Conservation (phyloP, 23 red algal genomes). For the Gracilaria domingensis region DNA sequence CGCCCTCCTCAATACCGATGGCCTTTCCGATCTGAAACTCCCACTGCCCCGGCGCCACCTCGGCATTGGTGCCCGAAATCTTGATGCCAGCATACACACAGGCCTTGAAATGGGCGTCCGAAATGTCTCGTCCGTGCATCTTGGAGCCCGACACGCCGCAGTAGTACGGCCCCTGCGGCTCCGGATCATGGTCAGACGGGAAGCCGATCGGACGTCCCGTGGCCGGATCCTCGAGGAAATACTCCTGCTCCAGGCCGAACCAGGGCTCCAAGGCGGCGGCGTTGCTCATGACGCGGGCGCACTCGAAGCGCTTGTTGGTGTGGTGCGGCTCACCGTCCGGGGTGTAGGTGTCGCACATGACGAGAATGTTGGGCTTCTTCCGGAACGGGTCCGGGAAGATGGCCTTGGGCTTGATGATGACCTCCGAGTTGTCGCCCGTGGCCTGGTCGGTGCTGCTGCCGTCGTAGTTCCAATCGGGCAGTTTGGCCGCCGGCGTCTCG, state of each 20-base stretch:
- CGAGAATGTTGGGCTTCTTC: conserved; percentile 90
- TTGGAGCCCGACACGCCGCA: conserved; percentile 89
- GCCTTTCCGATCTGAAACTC: conserved; percentile 96
- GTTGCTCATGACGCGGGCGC: conserved; percentile 66
- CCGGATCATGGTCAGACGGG: conserved; percentile 83
- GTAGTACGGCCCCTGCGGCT: conserved; percentile 93
- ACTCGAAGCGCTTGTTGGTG: conserved; percentile 89
- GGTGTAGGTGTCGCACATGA: conserved; percentile 98
- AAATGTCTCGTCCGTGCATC: conserved; percentile 86
- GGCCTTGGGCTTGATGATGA: conserved; percentile 90
- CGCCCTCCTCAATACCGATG: conserved; percentile 91
- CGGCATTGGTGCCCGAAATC: conserved; percentile 95
- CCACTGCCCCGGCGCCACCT: conserved; percentile 97
- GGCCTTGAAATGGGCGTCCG: conserved; percentile 95
- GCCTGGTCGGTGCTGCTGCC: conserved; percentile 95
- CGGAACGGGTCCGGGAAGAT: conserved; percentile 98
- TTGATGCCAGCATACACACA: conserved; percentile 97
- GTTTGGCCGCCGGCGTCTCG: conserved; percentile 22
- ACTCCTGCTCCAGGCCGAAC: conserved; percentile 99
- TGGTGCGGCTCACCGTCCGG: conserved; percentile 85
- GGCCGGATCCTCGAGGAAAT: conserved; percentile 82
- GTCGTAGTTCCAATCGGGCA: conserved; percentile 99
- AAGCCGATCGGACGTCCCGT: conserved; percentile 89
- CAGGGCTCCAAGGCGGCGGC: conserved; percentile 81
- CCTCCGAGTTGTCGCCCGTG: conserved; percentile 89